A percentile compares a stretch with the other conserved stretches of the same genome.
Evolutionary conservation across 2,329 filamentous ascomycete species (phyloP).

Genomic region (Sporothrix variecibatus): DNA sequence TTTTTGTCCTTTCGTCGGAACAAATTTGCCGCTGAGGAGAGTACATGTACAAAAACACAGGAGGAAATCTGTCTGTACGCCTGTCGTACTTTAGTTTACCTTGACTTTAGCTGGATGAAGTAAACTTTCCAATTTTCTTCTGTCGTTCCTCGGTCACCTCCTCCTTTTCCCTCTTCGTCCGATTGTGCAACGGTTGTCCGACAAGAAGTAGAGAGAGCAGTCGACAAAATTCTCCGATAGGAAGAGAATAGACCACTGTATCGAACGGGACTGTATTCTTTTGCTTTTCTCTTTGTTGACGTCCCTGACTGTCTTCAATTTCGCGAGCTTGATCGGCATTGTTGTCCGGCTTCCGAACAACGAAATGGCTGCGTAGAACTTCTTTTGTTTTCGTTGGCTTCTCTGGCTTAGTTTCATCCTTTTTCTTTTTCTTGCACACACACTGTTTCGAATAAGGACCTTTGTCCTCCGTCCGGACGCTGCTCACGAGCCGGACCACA

Average conservation of each 20-base stretch:
- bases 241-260: background rate
- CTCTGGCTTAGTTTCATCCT: background rate
- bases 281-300: background rate
- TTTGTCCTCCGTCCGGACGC: constrained; percentile 6
- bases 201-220: background rate
- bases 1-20: background rate
- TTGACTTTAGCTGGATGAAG: background rate
- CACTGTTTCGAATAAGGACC: background rate
- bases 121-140: background rate
- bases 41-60: background rate
- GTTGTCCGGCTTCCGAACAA: background rate
- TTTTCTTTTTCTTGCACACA: background rate
- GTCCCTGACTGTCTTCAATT: background rate
- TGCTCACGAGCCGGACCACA: constrained; percentile 2
- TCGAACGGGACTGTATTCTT: background rate
- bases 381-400: background rate
- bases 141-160: background rate
- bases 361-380: background rate
- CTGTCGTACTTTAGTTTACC: background rate
- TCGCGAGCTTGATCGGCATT: background rate
- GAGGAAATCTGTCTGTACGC: background rate
- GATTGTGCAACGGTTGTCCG: constrained; percentile 4
- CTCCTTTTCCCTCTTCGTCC: background rate
- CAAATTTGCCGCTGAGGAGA: background rate
- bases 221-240: constrained; percentile 6